These are phyloP conservation scores for Aphanomyces invadans DNA, from an alignment of 352 stramenopile species.

Conservation along the genomic window DNA sequence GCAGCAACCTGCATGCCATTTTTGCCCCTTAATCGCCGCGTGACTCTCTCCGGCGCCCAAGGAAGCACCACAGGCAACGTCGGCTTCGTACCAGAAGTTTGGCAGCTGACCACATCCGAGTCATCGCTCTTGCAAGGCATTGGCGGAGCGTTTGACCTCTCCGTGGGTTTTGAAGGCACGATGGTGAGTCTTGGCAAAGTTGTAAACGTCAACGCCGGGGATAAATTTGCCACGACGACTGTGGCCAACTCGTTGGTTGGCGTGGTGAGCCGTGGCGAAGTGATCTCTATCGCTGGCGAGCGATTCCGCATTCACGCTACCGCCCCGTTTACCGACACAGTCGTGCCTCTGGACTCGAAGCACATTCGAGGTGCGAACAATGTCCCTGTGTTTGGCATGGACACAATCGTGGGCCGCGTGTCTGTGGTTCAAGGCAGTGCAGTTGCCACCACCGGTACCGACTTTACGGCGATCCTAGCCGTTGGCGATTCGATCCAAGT, in stretches of 20 bases:
- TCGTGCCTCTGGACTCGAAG: conserved; percentile 61
- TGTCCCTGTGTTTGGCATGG: conserved; percentile 36
- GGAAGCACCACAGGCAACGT: conserved; percentile 33
- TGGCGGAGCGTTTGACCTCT: conserved; percentile 60
- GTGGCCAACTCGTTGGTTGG: conserved; percentile 43
- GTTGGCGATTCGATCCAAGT: conserved; percentile 54
- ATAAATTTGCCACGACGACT: conserved; percentile 37
- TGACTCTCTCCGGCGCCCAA: conserved; percentile 41
- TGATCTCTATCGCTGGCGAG: conserved; percentile 44
- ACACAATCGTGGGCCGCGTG: conserved; percentile 61
- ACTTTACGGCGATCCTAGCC: conserved; percentile 35
- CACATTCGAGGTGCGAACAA: conserved; percentile 40
- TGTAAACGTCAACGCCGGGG: conserved; percentile 41
- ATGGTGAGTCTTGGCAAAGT: conserved; percentile 34
- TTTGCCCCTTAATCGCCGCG: conserved; percentile 38
- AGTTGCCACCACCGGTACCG: conserved; percentile 36
- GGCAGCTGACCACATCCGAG: conserved; percentile 48
- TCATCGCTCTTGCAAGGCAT: conserved; percentile 31
- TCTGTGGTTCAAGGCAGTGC: conserved; percentile 33
- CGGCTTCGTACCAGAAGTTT: conserved; percentile 55
- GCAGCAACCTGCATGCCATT: conserved; percentile 33
- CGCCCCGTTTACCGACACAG: conserved; percentile 57
- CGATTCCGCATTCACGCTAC: conserved; percentile 55
- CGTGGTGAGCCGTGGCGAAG: conserved; percentile 56
- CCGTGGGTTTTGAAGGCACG: conserved; percentile 55